Base-by-base conservation (phyloP, 768 basidiomycete genomes). In the Leccinum arenicola region DNA sequence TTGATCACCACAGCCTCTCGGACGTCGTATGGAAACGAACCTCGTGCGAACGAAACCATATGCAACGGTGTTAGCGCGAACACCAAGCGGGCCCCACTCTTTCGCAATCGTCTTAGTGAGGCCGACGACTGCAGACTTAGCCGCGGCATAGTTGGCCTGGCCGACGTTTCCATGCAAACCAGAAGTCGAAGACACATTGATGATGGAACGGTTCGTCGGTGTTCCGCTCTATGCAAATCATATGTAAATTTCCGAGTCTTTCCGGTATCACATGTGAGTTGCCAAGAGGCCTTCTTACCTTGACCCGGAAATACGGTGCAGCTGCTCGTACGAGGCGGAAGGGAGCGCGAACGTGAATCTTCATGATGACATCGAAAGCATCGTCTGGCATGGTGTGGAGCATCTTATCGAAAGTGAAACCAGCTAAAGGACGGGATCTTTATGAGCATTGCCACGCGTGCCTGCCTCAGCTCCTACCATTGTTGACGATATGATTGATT, bases 121-220 rank as follows among this genome's bases (percentile, higher is more conserved):
- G 14, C 91, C 92, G 58, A 87, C 66, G 43, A 93, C 84, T 8
- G 87, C 91, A 12, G 89, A 76, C 68, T 92, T 93, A 60, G 88
- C 91, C 1, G 89, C 82, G 23, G 91, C 84, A 66, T 91, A 92
- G 75, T 93, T 93, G 15, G 79, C 85, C 72, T 93, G 92, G 4
- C 92, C 93, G 54, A 93, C 87, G 71, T 91, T 93, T 19, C 91
- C 92, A 71, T 93, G 91, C 29, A 93, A 79, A 51, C 91, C 92
- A n/a, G 84, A 82, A 3, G 83, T 87, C 0, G 89, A 92, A 29
- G 91, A 92, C 47, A 94, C 86, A 69, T 93, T 93, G 64, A 89
- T 79, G 66, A 94, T 85, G 7, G 84, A 88, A 51, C 89, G 83
- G 70, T 88, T 89, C 68, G 83, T 88, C 33, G 80, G 79, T 11